Evolutionary conservation across 148 eudicot genomes (phyloP).

Genomic region (Cornus florida): DNA sequence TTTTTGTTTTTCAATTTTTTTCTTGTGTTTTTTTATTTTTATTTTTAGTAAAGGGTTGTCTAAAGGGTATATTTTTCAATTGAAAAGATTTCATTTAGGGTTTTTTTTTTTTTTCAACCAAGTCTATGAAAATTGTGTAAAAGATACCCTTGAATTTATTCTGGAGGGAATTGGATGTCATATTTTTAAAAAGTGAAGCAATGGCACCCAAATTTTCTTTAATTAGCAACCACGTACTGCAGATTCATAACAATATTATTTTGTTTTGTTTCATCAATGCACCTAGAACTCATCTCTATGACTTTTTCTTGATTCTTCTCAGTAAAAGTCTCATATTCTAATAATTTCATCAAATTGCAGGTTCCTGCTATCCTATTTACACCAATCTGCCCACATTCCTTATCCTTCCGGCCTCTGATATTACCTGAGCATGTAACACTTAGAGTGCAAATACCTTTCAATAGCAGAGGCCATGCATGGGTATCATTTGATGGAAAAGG

Average conservation of each 20-base stretch:
- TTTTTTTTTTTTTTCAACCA: no score
- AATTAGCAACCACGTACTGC: neutral
- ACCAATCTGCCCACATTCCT: slow-evolving; percentile 78
- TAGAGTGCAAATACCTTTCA: slow-evolving; percentile 67
- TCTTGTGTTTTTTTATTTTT: no score
- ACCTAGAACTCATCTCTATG: neutral
- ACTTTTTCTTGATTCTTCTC: neutral
- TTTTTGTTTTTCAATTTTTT: no score
- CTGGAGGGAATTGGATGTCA: neutral
- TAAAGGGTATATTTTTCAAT: no score
- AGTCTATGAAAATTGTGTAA: neutral
- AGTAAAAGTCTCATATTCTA: no score
- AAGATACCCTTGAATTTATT: neutral
- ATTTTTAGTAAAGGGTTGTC: no score
- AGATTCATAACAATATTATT: no score
- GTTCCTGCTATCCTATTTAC: slow-evolving; percentile 88
- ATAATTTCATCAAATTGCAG: slow-evolving; percentile 29
- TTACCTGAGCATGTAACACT: slow-evolving; percentile 69
- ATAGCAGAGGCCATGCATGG: slow-evolving; percentile 78
- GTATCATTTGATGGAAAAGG: slow-evolving; percentile 78
- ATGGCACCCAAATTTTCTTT: neutral
- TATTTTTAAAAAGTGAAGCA: neutral
- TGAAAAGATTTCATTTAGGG: no score
- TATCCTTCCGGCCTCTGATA: slow-evolving; percentile 79
- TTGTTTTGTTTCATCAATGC: neutral